These are phyloP conservation scores for Tausonia pullulans DNA, from an alignment of 1,284 basidiomycete species.

Conservation along the genomic window DNA sequence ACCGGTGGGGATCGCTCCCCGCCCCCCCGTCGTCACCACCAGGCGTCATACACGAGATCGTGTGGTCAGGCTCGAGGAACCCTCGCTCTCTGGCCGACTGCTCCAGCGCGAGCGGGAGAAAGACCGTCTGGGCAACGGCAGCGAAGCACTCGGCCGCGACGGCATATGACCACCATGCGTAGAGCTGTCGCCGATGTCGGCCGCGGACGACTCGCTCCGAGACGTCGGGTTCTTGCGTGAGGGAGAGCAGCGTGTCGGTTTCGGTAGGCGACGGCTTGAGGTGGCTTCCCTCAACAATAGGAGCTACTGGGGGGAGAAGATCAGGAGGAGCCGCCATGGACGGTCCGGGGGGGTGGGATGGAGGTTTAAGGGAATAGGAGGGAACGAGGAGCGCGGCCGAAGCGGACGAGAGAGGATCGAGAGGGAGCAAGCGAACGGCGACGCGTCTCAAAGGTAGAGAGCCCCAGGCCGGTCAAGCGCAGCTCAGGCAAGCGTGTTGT, in stretches of 20 bases:
- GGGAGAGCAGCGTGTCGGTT: background rate
- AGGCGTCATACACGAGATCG: background rate
- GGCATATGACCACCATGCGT: constrained; percentile 1
- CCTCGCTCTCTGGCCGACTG: background rate
- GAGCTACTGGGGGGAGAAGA: too few relatives aligned
- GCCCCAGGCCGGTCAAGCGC: too few relatives aligned
- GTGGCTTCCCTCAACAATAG: too few relatives aligned
- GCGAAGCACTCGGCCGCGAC: constrained; percentile 15
- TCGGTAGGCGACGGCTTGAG: background rate
- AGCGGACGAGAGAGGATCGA: too few relatives aligned
- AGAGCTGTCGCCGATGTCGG: background rate
- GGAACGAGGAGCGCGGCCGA: too few relatives aligned
- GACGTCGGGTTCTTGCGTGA: background rate
- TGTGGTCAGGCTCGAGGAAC: background rate
- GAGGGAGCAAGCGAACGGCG: too few relatives aligned
- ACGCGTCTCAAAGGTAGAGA: too few relatives aligned
- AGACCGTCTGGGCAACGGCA: background rate
- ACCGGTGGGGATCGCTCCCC: constrained; percentile 16
- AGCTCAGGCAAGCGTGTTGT: too few relatives aligned
- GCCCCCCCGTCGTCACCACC: constrained; percentile 2
- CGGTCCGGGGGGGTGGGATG: too few relatives aligned
- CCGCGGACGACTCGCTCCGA: background rate
- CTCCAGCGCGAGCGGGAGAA: constrained; percentile 14
- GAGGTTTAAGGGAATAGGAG: too few relatives aligned
- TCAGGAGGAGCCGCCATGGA: too few relatives aligned